phyloP scores from a whole-genome alignment of 2,329 filamentous ascomycete genomes.

The Xylaria hypoxylon region DNA sequence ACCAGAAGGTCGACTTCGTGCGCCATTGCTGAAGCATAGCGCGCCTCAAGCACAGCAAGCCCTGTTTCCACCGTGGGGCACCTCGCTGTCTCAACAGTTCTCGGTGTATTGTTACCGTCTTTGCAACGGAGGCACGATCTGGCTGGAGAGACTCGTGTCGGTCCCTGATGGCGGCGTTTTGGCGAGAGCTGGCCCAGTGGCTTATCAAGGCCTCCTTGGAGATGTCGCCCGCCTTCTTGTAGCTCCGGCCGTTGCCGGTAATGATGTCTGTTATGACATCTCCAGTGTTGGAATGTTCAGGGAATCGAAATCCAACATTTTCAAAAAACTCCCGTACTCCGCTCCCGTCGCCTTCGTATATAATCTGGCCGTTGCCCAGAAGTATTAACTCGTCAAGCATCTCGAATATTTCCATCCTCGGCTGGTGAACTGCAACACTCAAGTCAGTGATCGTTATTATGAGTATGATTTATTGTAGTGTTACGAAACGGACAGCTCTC shows the following conservation, averaged over 20 bases:
- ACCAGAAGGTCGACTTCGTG: slow-evolving; percentile 61
- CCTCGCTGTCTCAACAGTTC: slow-evolving; percentile 62
- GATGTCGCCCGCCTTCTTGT: slow-evolving; percentile 60
- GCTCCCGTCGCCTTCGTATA: slow-evolving; percentile 63
- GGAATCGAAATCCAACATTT: slow-evolving; percentile 63
- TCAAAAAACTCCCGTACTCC: slow-evolving; percentile 63
- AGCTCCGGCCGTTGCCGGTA: slow-evolving; percentile 65
- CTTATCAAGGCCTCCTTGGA: slow-evolving; percentile 62
- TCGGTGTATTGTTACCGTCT: slow-evolving; percentile 55
- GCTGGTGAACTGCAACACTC: slow-evolving; percentile 61
- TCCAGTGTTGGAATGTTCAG: slow-evolving; percentile 62
- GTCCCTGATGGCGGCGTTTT: slow-evolving; percentile 42
- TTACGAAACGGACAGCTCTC: background rate
- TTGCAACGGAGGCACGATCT: slow-evolving; percentile 52
- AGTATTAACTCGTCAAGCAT: slow-evolving; percentile 68
- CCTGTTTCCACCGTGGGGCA: slow-evolving; percentile 61
- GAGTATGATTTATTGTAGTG: background rate
- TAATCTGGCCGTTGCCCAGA: slow-evolving; percentile 64
- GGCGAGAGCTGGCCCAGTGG: slow-evolving; percentile 57
- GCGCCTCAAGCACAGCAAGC: slow-evolving; percentile 64
- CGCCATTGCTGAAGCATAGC: slow-evolving; percentile 69
- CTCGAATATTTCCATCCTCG: slow-evolving; percentile 68
- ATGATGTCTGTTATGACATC: slow-evolving; percentile 72
- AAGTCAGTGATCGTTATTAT: background rate
- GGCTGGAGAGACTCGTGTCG: slow-evolving; percentile 46